A percentile compares a stretch with the other conserved stretches of the same genome.
Conservation (phyloP, 306 rosid species). For the Begonia masoniana region DNA sequence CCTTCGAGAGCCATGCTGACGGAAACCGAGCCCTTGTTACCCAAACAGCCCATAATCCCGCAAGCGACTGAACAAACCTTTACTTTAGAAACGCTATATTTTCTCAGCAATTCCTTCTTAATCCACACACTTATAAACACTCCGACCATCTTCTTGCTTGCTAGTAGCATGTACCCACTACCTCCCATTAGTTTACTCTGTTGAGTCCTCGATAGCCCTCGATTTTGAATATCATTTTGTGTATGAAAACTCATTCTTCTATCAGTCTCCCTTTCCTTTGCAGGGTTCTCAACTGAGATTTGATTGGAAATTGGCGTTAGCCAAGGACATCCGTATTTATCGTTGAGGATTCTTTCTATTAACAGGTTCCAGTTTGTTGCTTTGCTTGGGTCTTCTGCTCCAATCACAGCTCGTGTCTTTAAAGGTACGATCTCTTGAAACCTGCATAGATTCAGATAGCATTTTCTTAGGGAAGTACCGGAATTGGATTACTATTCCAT, state of each 20-base stretch:
- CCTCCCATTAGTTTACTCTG: slow-evolving; percentile 8
- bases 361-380: slow-evolving; percentile 78
- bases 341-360: slow-evolving; percentile 53
- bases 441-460: slow-evolving; percentile 17
- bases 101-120: slow-evolving; percentile 40
- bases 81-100: slow-evolving; percentile 48
- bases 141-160: slow-evolving; percentile 95
- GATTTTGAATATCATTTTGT: slow-evolving; percentile 7
- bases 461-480: neutral
- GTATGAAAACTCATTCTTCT: slow-evolving; percentile 10
- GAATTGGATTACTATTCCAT: neutral
- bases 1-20: slow-evolving; percentile 88
- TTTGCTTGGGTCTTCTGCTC: slow-evolving; percentile 69
- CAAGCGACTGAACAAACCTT: slow-evolving; percentile 84
- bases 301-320: slow-evolving; percentile 32
- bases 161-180: slow-evolving; percentile 39
- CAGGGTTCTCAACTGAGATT: slow-evolving; percentile 21
- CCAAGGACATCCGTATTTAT: slow-evolving; percentile 37
- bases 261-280: slow-evolving; percentile 9
- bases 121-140: slow-evolving; percentile 83
- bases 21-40: slow-evolving; percentile 84
- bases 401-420: slow-evolving; percentile 62
- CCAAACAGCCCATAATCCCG: slow-evolving; percentile 90
- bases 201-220: slow-evolving; percentile 11
- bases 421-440: slow-evolving; percentile 92